Evolutionary conservation across 1,139 yeast species (phyloP).

Genomic region (Citeromyces hawaiiensis): DNA sequence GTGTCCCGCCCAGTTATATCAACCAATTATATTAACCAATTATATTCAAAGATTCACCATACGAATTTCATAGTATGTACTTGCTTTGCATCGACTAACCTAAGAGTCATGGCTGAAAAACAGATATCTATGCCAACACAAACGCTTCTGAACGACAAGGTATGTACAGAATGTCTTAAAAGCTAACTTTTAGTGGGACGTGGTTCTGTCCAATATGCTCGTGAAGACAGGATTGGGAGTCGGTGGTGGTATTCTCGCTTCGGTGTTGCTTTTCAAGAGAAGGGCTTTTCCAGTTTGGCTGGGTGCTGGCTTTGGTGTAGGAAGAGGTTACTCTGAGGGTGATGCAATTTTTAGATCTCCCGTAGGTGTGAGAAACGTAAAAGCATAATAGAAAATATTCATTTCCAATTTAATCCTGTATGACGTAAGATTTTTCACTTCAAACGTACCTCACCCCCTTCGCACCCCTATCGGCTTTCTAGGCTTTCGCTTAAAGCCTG

Average conservation of each 20-base stretch:
- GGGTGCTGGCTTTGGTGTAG: slow-evolving; percentile 92
- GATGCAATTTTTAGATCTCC: slow-evolving; percentile 86
- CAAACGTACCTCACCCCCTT: background rate
- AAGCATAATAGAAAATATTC: slow-evolving; percentile 27
- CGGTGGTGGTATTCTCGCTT: slow-evolving; percentile 91
- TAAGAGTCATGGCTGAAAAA: background rate
- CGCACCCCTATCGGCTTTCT: background rate
- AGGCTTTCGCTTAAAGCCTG: background rate
- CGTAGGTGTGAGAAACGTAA: slow-evolving; percentile 62
- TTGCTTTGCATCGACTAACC: background rate
- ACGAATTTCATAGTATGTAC: background rate
- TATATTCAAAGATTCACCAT: background rate
- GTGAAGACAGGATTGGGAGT: slow-evolving; percentile 97
- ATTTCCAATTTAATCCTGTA: background rate
- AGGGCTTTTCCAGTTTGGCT: slow-evolving; percentile 96
- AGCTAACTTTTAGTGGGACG: slow-evolving; percentile 57
- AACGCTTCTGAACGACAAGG: slow-evolving; percentile 8
- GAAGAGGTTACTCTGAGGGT: slow-evolving; percentile 96
- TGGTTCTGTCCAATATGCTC: slow-evolving; percentile 83
- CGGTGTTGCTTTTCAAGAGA: slow-evolving; percentile 85
- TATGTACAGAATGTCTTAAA: slow-evolving; percentile 3
- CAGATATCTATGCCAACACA: slow-evolving; percentile 6
- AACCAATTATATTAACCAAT: background rate
- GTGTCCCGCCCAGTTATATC: background rate
- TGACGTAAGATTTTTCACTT: background rate